Evolutionary conservation across 2,329 filamentous ascomycete genomes (phyloP).

Genomic region (Epichloe baconii): DNA sequence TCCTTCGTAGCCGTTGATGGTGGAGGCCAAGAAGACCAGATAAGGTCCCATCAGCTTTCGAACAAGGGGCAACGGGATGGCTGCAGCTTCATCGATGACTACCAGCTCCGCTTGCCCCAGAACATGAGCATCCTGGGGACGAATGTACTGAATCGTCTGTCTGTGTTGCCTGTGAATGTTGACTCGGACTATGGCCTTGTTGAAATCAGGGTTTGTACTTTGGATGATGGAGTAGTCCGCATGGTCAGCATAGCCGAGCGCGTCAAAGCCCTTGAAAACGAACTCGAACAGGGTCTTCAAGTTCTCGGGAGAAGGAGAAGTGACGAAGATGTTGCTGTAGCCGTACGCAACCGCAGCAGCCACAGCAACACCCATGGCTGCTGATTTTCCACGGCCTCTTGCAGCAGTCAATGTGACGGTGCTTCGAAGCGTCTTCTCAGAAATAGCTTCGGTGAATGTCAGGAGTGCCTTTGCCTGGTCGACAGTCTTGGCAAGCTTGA

Average conservation of each 20-base stretch:
- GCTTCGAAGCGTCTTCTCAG: conserved; percentile 87
- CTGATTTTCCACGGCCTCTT: conserved; percentile 92
- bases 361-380: conserved; percentile 85
- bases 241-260: conserved; percentile 85
- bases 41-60: conserved; percentile 93
- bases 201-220: conserved; percentile 95
- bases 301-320: conserved; percentile 93
- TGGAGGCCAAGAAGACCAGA: conserved; percentile 97
- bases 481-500: conserved; percentile 76
- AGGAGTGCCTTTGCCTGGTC: conserved; percentile 96
- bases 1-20: conserved; percentile 97
- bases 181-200: conserved; percentile 95
- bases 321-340: conserved; percentile 99
- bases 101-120: conserved; percentile 88
- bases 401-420: conserved; percentile 90
- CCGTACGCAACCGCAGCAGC: conserved; percentile 90
- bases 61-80: conserved; percentile 86
- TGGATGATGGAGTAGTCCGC: conserved; percentile 97
- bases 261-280: conserved; percentile 95
- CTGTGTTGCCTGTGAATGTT: conserved; percentile 91
- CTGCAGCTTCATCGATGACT: conserved; percentile 94
- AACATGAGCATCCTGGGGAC: conserved; percentile 89
- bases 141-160: conserved; percentile 97
- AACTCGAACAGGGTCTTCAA: conserved; percentile 98
- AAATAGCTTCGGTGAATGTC: conserved; percentile 91